Conservation (phyloP, 192 early-diverging fungal genomes). For the Diversispora eburnea region DNA sequence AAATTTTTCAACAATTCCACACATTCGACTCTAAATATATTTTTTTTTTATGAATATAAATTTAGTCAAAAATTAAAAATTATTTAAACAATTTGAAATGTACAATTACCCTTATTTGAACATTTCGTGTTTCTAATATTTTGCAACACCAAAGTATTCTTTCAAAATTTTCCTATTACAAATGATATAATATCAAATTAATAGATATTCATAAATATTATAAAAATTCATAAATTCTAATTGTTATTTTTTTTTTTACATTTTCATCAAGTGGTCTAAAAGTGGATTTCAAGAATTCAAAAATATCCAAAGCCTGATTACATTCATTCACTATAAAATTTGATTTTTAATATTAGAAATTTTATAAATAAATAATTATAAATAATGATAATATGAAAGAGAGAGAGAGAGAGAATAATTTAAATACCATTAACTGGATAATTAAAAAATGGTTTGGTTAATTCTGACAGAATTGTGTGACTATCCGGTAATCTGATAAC, state of each 20-base stretch:
- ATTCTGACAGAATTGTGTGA: conserved; percentile 24
- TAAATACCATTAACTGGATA: conserved; percentile 31
- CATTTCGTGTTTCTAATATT: conserved; percentile 27
- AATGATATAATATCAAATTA: background rate
- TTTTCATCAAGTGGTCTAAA: conserved; percentile 27
- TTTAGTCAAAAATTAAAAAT: background rate
- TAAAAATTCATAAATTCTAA: background rate
- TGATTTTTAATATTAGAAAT: background rate
- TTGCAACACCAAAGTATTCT: conserved; percentile 35
- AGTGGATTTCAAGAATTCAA: conserved; percentile 36
- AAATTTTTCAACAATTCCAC: conserved; percentile 26
- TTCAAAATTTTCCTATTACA: conserved; percentile 38
- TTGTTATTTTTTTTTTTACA: background rate
- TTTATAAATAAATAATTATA: background rate
- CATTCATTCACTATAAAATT: conserved; percentile 32
- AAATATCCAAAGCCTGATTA: conserved; percentile 36
- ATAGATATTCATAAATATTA: background rate
- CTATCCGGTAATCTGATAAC: conserved; percentile 19
- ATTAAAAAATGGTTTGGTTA: conserved; percentile 30
- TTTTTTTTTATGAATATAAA: background rate
- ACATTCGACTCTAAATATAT: conserved; percentile 31
- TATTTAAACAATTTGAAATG: background rate
- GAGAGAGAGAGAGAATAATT: background rate
- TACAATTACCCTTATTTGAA: conserved; percentile 30
- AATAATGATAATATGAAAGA: background rate